phyloP scores from a whole-genome alignment of 2,329 filamentous ascomycete species.

The Stromatinia cepivora region DNA sequence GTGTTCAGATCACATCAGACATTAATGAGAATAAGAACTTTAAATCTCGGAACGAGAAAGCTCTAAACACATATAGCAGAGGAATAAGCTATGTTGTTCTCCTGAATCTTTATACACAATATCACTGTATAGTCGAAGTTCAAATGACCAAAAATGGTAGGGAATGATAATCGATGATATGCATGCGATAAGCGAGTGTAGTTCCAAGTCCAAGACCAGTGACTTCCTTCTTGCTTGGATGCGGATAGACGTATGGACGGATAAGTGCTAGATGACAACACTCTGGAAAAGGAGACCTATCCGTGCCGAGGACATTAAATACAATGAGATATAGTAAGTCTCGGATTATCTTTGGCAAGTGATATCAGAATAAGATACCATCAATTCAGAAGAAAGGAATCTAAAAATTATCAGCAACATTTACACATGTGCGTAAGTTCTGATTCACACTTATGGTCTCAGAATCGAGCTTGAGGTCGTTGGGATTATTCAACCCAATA shows the following conservation, averaged over 20 bases:
- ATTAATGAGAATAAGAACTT: background rate
- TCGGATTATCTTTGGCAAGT: background rate
- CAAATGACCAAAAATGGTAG: background rate
- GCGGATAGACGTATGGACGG: background rate
- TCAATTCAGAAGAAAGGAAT: no score
- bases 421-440: background rate
- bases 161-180: background rate
- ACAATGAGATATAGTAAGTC: background rate
- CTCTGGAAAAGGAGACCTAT: background rate
- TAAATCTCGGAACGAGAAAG: background rate
- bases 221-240: background rate
- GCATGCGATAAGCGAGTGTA: background rate
- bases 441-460: background rate
- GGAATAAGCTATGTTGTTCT: background rate
- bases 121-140: background rate
- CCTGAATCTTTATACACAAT: background rate
- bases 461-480: background rate
- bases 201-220: background rate
- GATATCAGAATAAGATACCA: background rate
- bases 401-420: background rate
- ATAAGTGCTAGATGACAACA: background rate
- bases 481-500: background rate
- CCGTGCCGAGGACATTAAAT: background rate
- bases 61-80: background rate
- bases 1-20: background rate